Evolutionary conservation across 1,139 yeast genomes (phyloP).

Genomic region (Groenewaldozyma sp.): DNA sequence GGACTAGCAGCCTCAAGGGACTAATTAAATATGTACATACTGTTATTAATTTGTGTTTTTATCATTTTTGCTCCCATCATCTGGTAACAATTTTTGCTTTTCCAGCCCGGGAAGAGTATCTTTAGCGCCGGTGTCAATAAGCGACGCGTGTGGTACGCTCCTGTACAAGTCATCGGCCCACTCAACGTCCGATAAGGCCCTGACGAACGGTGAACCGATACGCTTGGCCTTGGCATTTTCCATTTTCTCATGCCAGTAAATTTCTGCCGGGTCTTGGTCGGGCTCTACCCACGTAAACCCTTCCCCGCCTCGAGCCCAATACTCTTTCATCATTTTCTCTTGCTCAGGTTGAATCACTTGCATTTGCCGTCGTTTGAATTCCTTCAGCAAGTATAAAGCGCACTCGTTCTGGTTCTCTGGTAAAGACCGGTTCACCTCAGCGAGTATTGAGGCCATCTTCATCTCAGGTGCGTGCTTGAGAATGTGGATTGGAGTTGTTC

Average conservation of each 20-base stretch:
- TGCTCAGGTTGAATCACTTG: slow-evolving; percentile 57
- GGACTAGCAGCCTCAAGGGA: too few species aligned
- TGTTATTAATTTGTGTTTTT: slow-evolving; percentile 4
- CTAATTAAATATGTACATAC: neutral
- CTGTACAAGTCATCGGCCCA: slow-evolving; percentile 21
- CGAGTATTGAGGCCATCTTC: slow-evolving; percentile 53
- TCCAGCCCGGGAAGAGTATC: slow-evolving; percentile 3
- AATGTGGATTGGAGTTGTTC: slow-evolving; percentile 59
- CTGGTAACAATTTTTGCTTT: neutral
- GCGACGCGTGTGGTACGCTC: slow-evolving; percentile 25
- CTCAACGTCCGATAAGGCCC: slow-evolving; percentile 13
- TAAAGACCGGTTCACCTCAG: slow-evolving; percentile 47
- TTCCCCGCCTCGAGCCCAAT: slow-evolving; percentile 70
- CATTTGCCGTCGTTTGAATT: slow-evolving; percentile 23
- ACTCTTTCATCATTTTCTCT: slow-evolving; percentile 64
- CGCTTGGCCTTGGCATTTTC: slow-evolving; percentile 18
- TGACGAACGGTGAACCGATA: slow-evolving; percentile 19
- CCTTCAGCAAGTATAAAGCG: slow-evolving; percentile 25
- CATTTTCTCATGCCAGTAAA: slow-evolving; percentile 42
- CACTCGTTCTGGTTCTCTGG: slow-evolving; percentile 34
- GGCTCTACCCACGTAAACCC: slow-evolving; percentile 78
- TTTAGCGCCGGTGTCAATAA: slow-evolving; percentile 18
- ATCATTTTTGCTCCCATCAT: slow-evolving; percentile 1
- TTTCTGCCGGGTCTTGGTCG: slow-evolving; percentile 69
- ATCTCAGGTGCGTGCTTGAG: slow-evolving; percentile 60